Base-by-base conservation (phyloP, 2,329 filamentous ascomycete genomes). In the Aspergillus piperis region DNA sequence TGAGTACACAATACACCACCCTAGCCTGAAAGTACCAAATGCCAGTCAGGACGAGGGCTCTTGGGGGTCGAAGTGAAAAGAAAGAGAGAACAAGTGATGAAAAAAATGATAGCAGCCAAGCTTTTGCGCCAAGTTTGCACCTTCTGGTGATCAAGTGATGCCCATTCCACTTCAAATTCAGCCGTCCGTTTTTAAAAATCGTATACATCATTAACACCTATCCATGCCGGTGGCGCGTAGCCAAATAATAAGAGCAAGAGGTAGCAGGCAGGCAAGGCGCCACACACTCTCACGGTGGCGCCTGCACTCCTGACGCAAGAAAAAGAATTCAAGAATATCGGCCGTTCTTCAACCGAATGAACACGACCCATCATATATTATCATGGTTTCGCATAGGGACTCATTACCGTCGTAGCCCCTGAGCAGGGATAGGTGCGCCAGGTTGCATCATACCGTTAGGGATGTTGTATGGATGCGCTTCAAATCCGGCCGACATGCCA, bases 391-490 rank as follows among this genome's bases (percentile, higher is more conserved):
- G 39, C 39, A 21, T 11, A 39, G 27, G 41, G 36, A 49, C 57
- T 59, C 49, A 66, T 66, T 68, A 70, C 62, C 75, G 70, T 57
- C 75, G 75, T 64, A 78, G 71, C 53, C 68, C 73, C 62, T 77
- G 75, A 15, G 74, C 48, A 38, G 73, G 70, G 25, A 78, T 77
- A 5, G 68, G 71, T 21, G 64, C 66, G 58, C 72, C 73, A 6
- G 69, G 68, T 55, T 75, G 78, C 76, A 80, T 78, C 76, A 80
- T 80, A 41, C 70, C 72, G 57, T 70, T 71, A 21, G 73, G 68
- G 68, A 80, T 78, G 56, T 72, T 75, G 65, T 80, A 79, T 3
- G 76, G 77, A 59, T 80, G 77, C 19, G 73, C 71, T 19, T 80
- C 77, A 53, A 70, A 76, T 49, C 77, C 77, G 53, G 76, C 65